Evolutionary conservation across 31 red algal genomes (phyloP).

Genomic region (Endocladia muricata): DNA sequence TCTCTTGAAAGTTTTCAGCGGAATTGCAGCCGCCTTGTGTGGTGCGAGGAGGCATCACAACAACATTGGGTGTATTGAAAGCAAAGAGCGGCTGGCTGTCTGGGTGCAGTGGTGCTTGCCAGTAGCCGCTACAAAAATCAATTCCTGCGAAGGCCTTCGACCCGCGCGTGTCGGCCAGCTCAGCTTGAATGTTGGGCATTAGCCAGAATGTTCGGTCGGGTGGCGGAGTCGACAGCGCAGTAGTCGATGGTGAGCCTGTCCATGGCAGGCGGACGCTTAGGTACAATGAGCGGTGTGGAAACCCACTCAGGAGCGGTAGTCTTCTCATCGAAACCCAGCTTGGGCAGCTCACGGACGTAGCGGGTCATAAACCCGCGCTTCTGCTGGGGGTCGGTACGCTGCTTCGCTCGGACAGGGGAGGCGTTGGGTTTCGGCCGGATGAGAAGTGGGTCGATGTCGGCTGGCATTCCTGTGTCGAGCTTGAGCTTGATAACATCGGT

Average conservation of each 20-base stretch:
- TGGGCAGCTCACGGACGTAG: slow-evolving; percentile 25
- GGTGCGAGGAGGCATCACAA: no score
- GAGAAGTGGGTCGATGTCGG: slow-evolving; percentile 29
- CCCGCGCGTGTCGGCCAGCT: not conserved
- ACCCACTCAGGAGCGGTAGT: not conserved
- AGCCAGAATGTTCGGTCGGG: slow-evolving; percentile 3
- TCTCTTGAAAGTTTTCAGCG: no score
- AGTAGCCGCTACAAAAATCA: no score
- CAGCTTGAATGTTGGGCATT: slow-evolving; percentile 1
- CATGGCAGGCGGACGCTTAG: slow-evolving; percentile 1
- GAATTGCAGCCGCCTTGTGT: no score
- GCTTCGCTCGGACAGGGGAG: slow-evolving; percentile 22
- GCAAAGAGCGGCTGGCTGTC: no score
- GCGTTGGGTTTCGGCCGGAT: slow-evolving; percentile 9
- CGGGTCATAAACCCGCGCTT: slow-evolving; percentile 43
- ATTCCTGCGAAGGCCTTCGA: no score
- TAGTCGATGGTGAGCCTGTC: slow-evolving; percentile 19
- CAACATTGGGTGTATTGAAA: no score
- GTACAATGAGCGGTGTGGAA: not conserved
- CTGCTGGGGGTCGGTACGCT: slow-evolving; percentile 1
- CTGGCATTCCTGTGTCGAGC: slow-evolving; percentile 4
- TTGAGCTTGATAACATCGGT: slow-evolving; percentile 40
- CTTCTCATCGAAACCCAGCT: not conserved
- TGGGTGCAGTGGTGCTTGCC: no score
- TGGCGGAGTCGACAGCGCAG: slow-evolving; percentile 6